Evolutionary conservation across 2,329 filamentous ascomycete genomes (phyloP).

Genomic region (Neonectria neomacrospora): DNA sequence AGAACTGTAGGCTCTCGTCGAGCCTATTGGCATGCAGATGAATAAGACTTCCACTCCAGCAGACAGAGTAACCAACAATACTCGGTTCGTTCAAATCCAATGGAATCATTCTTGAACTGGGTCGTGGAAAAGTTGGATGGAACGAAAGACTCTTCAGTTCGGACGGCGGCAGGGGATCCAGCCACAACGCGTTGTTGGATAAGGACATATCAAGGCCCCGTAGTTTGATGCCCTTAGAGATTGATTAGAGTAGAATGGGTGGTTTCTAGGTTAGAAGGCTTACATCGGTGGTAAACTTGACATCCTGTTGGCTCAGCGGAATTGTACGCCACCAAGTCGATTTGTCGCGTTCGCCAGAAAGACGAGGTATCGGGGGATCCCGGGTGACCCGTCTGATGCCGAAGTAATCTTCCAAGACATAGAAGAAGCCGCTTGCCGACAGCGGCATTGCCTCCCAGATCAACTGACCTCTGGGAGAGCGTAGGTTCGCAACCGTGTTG

Average conservation of each 20-base stretch:
- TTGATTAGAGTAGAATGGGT: conserved; percentile 4
- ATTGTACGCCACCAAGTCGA: conserved; percentile 32
- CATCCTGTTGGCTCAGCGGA: neutral
- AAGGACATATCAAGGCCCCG: neutral
- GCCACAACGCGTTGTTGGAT: too few species aligned
- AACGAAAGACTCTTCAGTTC: too few species aligned
- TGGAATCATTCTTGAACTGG: conserved; percentile 11
- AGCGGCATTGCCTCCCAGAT: too few species aligned
- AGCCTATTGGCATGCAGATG: conserved; percentile 18
- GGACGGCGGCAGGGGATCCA: too few species aligned
- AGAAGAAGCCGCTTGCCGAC: neutral
- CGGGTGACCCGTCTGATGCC: conserved; percentile 27
- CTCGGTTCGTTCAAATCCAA: conserved; percentile 22
- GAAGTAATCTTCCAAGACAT: conserved; percentile 29
- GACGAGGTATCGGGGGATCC: neutral
- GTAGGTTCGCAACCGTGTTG: conserved; percentile 23
- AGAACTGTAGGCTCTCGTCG: conserved; percentile 21
- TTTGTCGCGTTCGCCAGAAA: neutral
- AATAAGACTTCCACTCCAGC: conserved; percentile 18
- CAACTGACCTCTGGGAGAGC: neutral
- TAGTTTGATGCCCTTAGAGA: conserved; percentile 25
- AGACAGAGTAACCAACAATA: conserved; percentile 27
- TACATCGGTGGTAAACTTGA: conserved; percentile 27
- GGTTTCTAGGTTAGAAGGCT: neutral
- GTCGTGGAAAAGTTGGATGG: too few species aligned